Evolutionary conservation across 495 filamentous ascomycete species (phyloP), one percentile per base, ranked within the genome.

Genomic region (Endocarpon pusillum): DNA sequence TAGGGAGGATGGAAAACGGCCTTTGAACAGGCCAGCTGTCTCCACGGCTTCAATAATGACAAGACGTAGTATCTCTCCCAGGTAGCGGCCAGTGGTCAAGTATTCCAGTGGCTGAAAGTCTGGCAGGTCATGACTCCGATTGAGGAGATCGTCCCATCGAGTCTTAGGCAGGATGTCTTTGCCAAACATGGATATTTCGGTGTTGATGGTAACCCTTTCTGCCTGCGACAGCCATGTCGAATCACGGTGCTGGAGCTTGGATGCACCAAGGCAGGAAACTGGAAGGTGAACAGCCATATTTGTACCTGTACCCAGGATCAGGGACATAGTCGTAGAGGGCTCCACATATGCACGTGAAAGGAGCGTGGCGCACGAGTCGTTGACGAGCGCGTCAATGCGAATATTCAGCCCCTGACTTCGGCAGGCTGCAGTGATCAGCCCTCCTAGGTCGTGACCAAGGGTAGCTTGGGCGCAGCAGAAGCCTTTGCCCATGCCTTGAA

Each of bases 81-180:
- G 58, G 42, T 93, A 93, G 4, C 79, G 68, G 0, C 84, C 84
- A 1, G 80, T 71, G 19, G 83, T 79, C 72, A 93, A 84, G 51
- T 91, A 89, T 49, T 93, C 84, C 38, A 92, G 68, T 0, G 84
- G 84, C 51, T 91, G 82, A 44, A 89, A 92, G 19, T 84, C 79
- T 0, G 82, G 82, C 0, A 68, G 66, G 41, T 83, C 69, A 42
- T 78, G 73, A 1, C 68, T 68, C 11, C 53, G 47, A 46, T 89
- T 83, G 14, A 93, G 61, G 25, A 59, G 42, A 3, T 67, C 57
- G 44, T 93, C 84, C 83, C 83, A 92, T 8, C 63, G 63, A 7
- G 72, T 84, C 52, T 74, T 73, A 4, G 83, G 62, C 10, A 71
- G 59, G 9, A 77, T 61, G 16, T 68, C 66, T 8, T 69, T 67